Evolutionary conservation across 2,329 filamentous ascomycete genomes (phyloP).

Genomic region (Talaromyces albobiverticillius): DNA sequence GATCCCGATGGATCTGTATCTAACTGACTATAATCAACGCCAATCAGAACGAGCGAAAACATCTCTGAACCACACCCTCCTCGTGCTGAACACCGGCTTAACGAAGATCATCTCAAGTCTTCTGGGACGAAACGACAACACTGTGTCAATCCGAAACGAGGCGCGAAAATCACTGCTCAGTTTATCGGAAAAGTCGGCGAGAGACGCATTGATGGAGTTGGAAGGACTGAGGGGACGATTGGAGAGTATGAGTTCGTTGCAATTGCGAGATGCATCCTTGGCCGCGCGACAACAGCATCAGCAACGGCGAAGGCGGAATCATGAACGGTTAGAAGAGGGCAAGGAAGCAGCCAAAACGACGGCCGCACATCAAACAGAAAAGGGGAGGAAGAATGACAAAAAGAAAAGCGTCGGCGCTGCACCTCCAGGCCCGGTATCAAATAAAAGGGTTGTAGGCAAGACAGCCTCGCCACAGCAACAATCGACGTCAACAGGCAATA

Average conservation of each 20-base stretch:
- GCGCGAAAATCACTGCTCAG: background rate
- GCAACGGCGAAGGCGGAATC: background rate
- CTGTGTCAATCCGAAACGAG: background rate
- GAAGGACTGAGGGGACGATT: slow-evolving; percentile 10
- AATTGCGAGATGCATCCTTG: background rate
- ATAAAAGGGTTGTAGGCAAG: background rate
- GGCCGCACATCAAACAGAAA: background rate
- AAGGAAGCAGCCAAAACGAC: background rate
- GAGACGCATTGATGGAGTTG: slow-evolving; percentile 6
- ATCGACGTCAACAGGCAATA: background rate
- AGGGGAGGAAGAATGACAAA: background rate
- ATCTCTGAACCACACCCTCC: slow-evolving; percentile 10
- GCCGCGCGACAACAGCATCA: background rate
- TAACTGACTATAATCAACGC: background rate
- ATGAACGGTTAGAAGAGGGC: background rate
- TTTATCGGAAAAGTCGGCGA: slow-evolving; percentile 10
- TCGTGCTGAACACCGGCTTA: slow-evolving; percentile 10
- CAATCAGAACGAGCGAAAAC: slow-evolving; percentile 7
- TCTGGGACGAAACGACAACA: background rate
- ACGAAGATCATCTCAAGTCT: slow-evolving; percentile 11
- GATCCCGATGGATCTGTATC: too few relatives aligned
- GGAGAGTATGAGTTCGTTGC: slow-evolving; percentile 7
- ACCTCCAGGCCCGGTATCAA: background rate
- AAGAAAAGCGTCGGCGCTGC: background rate
- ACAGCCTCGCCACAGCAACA: background rate